A percentile compares a stretch with the other conserved stretches of the same genome.
phyloP scores from a whole-genome alignment of 2,329 filamentous ascomycete species.

The Cladorrhinum sp. region DNA sequence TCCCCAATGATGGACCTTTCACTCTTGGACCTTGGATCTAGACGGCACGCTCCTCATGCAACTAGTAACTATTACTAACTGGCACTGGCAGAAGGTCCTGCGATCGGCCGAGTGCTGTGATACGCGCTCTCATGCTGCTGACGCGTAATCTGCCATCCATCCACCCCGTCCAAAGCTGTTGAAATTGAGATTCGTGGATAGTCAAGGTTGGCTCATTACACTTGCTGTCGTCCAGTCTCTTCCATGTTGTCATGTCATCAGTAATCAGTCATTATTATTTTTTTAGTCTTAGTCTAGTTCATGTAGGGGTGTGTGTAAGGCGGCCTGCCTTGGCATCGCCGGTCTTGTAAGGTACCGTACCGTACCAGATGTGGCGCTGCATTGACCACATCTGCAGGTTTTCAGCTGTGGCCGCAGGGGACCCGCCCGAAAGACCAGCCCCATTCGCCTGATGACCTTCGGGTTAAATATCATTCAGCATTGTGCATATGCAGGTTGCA shows the following conservation, averaged over 20 bases:
- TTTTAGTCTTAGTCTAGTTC: background rate
- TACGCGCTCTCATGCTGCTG: constrained; percentile 10
- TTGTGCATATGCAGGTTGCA: constrained; percentile 35
- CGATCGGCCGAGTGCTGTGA: constrained; percentile 7
- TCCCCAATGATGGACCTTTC: background rate
- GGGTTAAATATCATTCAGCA: constrained; percentile 33
- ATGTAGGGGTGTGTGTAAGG: constrained; percentile 13
- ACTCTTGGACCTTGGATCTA: background rate
- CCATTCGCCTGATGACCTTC: constrained; percentile 30
- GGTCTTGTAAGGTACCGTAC: constrained; percentile 1
- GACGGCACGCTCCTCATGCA: constrained; percentile 11
- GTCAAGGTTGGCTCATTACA: background rate
- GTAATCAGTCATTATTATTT: background rate
- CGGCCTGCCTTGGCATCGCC: constrained; percentile 20
- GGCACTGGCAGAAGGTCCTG: background rate
- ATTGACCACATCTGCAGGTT: constrained; percentile 32
- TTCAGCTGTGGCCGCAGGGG: constrained; percentile 35
- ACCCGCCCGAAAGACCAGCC: constrained; percentile 19
- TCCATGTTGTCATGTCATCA: constrained; percentile 1
- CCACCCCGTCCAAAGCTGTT: background rate
- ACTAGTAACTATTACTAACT: background rate
- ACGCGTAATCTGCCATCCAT: constrained; percentile 16
- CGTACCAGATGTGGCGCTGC: constrained; percentile 29
- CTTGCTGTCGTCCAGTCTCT: background rate
- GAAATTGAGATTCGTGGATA: background rate